Evolutionary conservation across 2,329 filamentous ascomycete species (phyloP).

Genomic region (Fusarium sp.): DNA sequence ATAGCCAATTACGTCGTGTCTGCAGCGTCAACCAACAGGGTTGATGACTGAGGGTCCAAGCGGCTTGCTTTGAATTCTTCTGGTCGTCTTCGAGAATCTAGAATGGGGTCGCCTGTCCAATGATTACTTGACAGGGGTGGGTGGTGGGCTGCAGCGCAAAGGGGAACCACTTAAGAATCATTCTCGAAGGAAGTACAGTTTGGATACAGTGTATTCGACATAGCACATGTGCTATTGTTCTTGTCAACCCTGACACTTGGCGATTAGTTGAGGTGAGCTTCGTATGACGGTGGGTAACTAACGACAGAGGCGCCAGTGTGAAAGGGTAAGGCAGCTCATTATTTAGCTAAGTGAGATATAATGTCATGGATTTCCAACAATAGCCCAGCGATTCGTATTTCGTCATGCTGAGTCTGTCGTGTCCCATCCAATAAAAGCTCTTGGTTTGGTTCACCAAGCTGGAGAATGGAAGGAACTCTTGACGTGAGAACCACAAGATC

Average conservation of each 20-base stretch:
- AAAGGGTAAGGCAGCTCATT: not conserved
- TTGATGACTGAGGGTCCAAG: conserved; percentile 31
- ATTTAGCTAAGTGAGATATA: not conserved
- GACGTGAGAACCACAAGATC: conserved; percentile 9
- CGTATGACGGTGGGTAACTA: not conserved
- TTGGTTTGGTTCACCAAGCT: conserved; percentile 7
- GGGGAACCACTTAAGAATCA: conserved; percentile 39
- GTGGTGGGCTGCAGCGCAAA: conserved; percentile 28
- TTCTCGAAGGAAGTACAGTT: conserved; percentile 46
- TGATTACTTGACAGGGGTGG: conserved; percentile 31
- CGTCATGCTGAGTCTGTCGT: not conserved
- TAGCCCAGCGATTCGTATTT: not conserved
- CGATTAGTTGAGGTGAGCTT: not conserved
- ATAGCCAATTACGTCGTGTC: conserved; percentile 23
- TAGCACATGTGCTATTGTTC: conserved; percentile 1
- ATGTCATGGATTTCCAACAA: not conserved
- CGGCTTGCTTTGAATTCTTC: conserved; percentile 43
- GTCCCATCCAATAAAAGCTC: conserved; percentile 17
- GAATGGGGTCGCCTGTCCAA: conserved; percentile 38
- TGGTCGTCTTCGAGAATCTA: conserved; percentile 47
- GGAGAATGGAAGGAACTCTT: conserved; percentile 3
- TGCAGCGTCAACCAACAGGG: conserved; percentile 11
- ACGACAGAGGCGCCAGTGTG: not conserved
- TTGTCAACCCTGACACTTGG: not conserved
- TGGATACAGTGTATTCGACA: conserved; percentile 16